Evolutionary conservation across 2,329 filamentous ascomycete genomes (phyloP), one percentile per base, ranked within the genome.

Genomic region (Exophiala alcalophila): DNA sequence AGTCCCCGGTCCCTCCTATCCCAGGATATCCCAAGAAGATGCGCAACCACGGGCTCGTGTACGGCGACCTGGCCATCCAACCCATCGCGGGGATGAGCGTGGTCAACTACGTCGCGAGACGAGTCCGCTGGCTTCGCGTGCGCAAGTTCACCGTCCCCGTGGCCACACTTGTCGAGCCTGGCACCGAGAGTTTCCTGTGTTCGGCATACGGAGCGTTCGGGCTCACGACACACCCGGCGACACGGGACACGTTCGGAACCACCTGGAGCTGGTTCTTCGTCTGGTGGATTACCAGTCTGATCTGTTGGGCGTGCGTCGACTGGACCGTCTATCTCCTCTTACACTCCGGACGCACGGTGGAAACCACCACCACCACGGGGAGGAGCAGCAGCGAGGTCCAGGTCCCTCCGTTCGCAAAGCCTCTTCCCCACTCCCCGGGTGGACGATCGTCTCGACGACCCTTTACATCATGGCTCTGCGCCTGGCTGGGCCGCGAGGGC

Each of bases 141-240:
- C 76, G 92, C 31, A 98, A 98, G 64, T 97, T 88, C 70, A 96
- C 91, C 0, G 92, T 98, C 10, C 76, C 87, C 2, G 72, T 84
- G 0, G 94, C 92, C 0, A 97, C 94, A 0, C 70, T 96, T 1
- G 86, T 96, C 2, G 92, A 98, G 61, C 92, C 91, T 0, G 90
- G 89, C 2, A 89, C 94, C 1, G 92, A 98, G 64, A 84, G 84
- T 19, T 76, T 98, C 23, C 61, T 97, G 0, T 96, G 89, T 65
- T 88, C 84, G 15, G 67, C 82, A 0, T 89, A 94, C 59, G 80
- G 89, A 29, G 78, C 88, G 1, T 94, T 84, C 63, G 87, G 83
- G 0, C 59, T 87, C 3, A 94, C 86, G 0, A 87, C 83, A 0
- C 60, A 94, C 1, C 79, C 84, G 1, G 57, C 54, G 0, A 52